Percentiles rank a stretch among this genome's conserved stretches.
Evolutionary conservation across 192 early-diverging fungal genomes (phyloP).

Genomic region (Gonapodya prolifera): DNA sequence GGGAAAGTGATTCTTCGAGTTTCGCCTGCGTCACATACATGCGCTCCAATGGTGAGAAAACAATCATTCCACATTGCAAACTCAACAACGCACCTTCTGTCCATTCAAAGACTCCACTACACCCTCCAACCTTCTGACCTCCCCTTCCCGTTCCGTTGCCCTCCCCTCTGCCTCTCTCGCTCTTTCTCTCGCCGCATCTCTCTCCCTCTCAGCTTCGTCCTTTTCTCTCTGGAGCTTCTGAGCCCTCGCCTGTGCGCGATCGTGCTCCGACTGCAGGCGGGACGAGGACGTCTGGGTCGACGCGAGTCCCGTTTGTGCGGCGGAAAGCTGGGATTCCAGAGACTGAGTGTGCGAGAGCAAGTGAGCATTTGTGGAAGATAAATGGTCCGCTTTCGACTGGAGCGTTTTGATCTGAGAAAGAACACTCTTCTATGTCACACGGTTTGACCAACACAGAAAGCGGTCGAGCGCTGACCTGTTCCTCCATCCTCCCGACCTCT

Average conservation of each 20-base stretch:
- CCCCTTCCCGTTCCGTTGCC: background rate
- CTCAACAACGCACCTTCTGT: background rate
- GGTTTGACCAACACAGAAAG: too few species aligned
- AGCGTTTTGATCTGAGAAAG: slow-evolving; percentile 12
- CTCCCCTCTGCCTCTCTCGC: background rate
- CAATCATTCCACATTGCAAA: background rate
- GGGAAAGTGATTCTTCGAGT: slow-evolving; percentile 18
- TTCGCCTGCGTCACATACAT: slow-evolving; percentile 10
- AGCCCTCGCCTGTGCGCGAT: background rate
- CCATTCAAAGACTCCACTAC: background rate
- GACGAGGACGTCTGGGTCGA: slow-evolving; percentile 8
- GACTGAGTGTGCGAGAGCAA: slow-evolving; percentile 15
- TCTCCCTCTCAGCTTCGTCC: slow-evolving; percentile 5
- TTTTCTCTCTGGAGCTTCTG: slow-evolving; percentile 12
- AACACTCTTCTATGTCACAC: too few species aligned
- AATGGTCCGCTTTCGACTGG: slow-evolving; percentile 14
- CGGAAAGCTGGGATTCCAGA: slow-evolving; percentile 14
- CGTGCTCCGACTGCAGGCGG: slow-evolving; percentile 12
- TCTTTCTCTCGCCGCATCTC: slow-evolving; percentile 10
- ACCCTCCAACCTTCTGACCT: background rate
- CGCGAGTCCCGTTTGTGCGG: slow-evolving; percentile 10
- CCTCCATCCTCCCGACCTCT: background rate
- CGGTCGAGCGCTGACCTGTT: background rate
- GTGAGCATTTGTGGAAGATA: slow-evolving; percentile 20
- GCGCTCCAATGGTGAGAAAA: background rate